Percentiles rank a stretch among this genome's conserved stretches.
phyloP scores from a whole-genome alignment of 176 grass and related monocot species.

The Zizania latifolia region DNA sequence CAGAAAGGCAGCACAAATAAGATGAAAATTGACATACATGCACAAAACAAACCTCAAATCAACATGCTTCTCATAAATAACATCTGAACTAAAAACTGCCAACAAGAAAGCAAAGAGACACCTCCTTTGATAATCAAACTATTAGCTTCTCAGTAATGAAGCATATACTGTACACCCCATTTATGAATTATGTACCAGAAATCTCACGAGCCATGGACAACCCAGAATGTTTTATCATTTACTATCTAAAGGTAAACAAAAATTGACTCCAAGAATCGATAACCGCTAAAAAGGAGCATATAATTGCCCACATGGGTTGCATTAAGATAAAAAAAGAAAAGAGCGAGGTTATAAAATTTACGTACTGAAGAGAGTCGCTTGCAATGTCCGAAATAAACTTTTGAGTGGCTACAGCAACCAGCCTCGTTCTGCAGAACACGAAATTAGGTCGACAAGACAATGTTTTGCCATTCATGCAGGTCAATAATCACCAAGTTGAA shows the following conservation, averaged over 20 bases:
- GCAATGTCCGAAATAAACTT: constrained; percentile 93
- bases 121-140: background rate
- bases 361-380: constrained; percentile 94
- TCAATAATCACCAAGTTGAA: background rate
- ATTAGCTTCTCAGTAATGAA: background rate
- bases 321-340: background rate
- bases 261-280: background rate
- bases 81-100: background rate
- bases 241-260: background rate
- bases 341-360: constrained; percentile 1
- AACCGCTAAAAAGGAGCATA: background rate
- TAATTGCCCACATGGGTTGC: background rate
- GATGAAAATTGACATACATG: background rate
- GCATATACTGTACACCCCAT: background rate
- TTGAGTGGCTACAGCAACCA: constrained; percentile 87
- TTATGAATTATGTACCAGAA: background rate
- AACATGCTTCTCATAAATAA: background rate
- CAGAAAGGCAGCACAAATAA: background rate
- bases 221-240: background rate
- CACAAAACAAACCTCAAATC: background rate
- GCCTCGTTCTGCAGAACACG: constrained; percentile 59
- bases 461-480: background rate
- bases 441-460: constrained; percentile 9
- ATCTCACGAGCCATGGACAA: background rate
- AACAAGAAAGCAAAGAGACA: background rate